These are phyloP conservation scores for Aspergillus bertholletiae DNA, from an alignment of 495 filamentous ascomycete species.

Conservation along the genomic window DNA sequence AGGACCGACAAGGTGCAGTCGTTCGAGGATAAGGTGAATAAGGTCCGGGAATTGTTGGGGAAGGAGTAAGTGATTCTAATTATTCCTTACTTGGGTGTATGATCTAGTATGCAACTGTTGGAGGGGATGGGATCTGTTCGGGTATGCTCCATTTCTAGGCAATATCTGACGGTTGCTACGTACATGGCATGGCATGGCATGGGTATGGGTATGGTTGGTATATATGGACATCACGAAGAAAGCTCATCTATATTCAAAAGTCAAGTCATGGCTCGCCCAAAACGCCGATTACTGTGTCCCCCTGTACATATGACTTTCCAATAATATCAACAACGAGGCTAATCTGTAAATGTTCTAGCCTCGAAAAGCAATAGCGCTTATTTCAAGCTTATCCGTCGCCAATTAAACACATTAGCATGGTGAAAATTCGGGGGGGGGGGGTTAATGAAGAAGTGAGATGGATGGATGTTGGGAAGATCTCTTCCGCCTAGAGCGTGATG, in stretches of 20 bases:
- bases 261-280: background rate
- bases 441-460: too few relatives aligned
- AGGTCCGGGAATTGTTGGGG: slow-evolving; percentile 55
- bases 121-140: too few relatives aligned
- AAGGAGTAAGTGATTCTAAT: slow-evolving; percentile 32
- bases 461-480: background rate
- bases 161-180: background rate
- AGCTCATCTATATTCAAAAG: slow-evolving; percentile 1
- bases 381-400: slow-evolving; percentile 8
- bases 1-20: slow-evolving; percentile 69
- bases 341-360: slow-evolving; percentile 3
- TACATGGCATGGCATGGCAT: background rate
- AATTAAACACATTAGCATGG: slow-evolving; percentile 9
- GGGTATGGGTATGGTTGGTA: background rate
- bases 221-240: background rate
- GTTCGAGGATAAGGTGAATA: slow-evolving; percentile 63
- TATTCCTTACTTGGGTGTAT: too few relatives aligned
- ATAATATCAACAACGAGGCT: slow-evolving; percentile 16
- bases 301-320: background rate
- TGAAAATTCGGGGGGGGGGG: background rate
- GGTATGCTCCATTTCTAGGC: too few relatives aligned
- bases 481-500: slow-evolving; percentile 25
- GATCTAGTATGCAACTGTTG: too few relatives aligned
- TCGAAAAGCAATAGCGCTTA: background rate
- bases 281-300: background rate